Evolutionary conservation across 1,284 basidiomycete genomes (phyloP).

Genomic region (Waitea zeae): DNA sequence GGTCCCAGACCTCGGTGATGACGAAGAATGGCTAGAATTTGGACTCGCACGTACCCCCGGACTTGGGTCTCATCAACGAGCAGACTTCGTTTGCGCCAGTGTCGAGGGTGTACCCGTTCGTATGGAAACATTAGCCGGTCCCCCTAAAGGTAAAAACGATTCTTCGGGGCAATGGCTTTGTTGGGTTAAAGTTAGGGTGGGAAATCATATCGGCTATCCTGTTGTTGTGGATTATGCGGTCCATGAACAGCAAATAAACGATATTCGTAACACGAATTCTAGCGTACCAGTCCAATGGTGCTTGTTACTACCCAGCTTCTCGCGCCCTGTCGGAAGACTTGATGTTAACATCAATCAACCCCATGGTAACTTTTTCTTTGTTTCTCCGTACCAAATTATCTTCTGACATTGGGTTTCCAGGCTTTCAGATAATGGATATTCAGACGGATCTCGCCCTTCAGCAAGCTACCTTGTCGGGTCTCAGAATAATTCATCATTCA

Average conservation of each 20-base stretch:
- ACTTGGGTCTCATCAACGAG: constrained; percentile 17
- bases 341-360: constrained; percentile 37
- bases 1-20: constrained; percentile 33
- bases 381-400: neutral
- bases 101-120: constrained; percentile 46
- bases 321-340: constrained; percentile 42
- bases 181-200: constrained; percentile 45
- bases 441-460: constrained; percentile 32
- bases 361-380: constrained; percentile 22
- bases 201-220: constrained; percentile 28
- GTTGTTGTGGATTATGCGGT: constrained; percentile 51
- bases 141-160: constrained; percentile 20
- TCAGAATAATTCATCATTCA: constrained; percentile 33
- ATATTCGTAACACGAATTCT: constrained; percentile 16
- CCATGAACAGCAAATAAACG: constrained; percentile 9
- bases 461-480: constrained; percentile 15
- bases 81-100: constrained; percentile 39
- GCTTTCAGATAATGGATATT: constrained; percentile 20
- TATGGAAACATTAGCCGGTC: constrained; percentile 28
- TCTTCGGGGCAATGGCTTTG: constrained; percentile 38
- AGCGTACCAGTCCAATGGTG: constrained; percentile 18
- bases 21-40: constrained; percentile 60
- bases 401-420: constrained; percentile 13
- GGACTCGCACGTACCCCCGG: constrained; percentile 26
- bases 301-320: constrained; percentile 49